Evolutionary conservation across 257 asterid species (phyloP).

Genomic region (Solanum etuberosum): DNA sequence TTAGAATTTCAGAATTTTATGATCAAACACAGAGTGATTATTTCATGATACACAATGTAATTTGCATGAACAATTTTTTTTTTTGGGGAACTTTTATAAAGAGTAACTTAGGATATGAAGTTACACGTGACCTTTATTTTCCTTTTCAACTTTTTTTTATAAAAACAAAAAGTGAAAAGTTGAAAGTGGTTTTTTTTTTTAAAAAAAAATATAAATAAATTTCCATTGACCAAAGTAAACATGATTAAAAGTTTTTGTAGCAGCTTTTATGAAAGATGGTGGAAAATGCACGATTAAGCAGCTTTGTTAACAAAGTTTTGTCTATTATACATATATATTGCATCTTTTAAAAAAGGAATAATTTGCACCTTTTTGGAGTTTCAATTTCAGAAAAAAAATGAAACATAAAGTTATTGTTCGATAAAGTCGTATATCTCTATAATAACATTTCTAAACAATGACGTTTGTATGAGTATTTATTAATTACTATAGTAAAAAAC

Average conservation of each 20-base stretch:
- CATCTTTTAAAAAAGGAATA: not conserved
- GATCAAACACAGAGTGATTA: not conserved
- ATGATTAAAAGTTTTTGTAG: conserved; percentile 9
- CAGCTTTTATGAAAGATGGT: conserved; percentile 15
- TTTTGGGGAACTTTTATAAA: not conserved
- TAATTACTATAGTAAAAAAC: not conserved
- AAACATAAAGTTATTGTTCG: not conserved
- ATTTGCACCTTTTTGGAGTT: not conserved
- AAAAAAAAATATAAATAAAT: not conserved
- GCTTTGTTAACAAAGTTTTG: conserved; percentile 3
- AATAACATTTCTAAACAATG: too few species aligned
- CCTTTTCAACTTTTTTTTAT: not conserved
- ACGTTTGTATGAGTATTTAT: not conserved
- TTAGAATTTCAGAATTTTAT: too few species aligned
- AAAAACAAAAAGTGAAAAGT: not conserved
- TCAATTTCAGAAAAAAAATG: not conserved
- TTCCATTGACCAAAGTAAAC: conserved; percentile 22
- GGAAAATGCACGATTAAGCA: conserved; percentile 2
- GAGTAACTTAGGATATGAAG: not conserved
- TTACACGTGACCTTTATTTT: conserved; percentile 15
- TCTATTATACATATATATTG: not conserved
- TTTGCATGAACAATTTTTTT: conserved; percentile 10
- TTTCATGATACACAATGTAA: not conserved
- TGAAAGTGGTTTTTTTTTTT: not conserved
- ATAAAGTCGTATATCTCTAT: not conserved